phyloP scores from a whole-genome alignment of 495 filamentous ascomycete genomes.

The Aspergillus asperescens region DNA sequence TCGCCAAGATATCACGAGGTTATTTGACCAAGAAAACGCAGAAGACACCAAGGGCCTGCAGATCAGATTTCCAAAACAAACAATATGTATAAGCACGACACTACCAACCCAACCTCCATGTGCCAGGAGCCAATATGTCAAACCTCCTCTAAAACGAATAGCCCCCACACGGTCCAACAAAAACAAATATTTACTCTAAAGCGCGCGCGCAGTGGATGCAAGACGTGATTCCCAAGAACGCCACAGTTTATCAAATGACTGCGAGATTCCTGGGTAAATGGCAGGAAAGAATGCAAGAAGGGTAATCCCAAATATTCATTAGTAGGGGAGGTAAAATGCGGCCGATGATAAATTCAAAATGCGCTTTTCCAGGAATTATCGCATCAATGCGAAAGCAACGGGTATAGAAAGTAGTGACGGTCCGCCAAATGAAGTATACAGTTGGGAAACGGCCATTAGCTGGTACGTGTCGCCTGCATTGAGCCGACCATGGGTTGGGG shows the following conservation, averaged over 20 bases:
- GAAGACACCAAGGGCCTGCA: background rate
- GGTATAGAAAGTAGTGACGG: background rate
- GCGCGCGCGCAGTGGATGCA: slow-evolving; percentile 18
- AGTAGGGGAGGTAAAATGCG: background rate
- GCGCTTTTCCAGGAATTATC: slow-evolving; percentile 4
- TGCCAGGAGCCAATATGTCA: slow-evolving; percentile 6
- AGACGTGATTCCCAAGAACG: slow-evolving; percentile 22
- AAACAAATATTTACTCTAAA: slow-evolving; percentile 20
- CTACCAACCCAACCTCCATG: slow-evolving; percentile 4
- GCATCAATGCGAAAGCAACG: background rate
- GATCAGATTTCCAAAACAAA: background rate
- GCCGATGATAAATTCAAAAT: slow-evolving; percentile 5
- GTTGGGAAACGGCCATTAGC: slow-evolving; percentile 15
- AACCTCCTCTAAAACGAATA: slow-evolving; percentile 1
- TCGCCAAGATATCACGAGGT: background rate
- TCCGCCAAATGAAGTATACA: background rate
- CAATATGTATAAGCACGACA: background rate
- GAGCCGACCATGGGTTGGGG: slow-evolving; percentile 41
- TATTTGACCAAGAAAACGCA: background rate
- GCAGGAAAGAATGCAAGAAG: slow-evolving; percentile 1
- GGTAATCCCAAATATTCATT: slow-evolving; percentile 15
- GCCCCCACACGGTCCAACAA: slow-evolving; percentile 2
- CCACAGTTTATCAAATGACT: slow-evolving; percentile 27
- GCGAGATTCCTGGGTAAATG: slow-evolving; percentile 1
- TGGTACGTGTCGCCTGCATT: slow-evolving; percentile 37